These are phyloP conservation scores for Lycium barbarum DNA, from an alignment of 257 asterid genomes.

Conservation along the genomic window DNA sequence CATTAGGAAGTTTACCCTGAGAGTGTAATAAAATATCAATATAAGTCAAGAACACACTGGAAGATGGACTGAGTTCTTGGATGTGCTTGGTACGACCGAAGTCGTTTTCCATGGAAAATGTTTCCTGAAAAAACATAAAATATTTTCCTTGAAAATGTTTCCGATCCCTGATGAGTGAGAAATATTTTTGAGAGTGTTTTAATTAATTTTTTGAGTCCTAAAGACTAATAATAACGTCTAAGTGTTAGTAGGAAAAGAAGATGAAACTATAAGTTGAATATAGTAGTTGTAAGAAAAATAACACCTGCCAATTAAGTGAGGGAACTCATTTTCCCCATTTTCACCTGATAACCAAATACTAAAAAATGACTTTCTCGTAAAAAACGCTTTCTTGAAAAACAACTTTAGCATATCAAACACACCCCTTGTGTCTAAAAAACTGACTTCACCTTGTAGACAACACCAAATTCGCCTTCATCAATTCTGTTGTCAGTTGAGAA, in stretches of 20 bases:
- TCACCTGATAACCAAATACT: too few relatives aligned
- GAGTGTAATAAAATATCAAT: neutral
- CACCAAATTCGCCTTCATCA: slow-evolving; percentile 38
- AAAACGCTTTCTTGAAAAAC: neutral
- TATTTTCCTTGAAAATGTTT: neutral
- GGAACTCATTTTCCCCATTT: neutral
- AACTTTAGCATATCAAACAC: neutral
- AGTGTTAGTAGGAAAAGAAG: too few relatives aligned
- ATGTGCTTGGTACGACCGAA: neutral
- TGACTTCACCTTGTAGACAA: slow-evolving; percentile 36
- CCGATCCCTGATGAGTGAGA: too few relatives aligned
- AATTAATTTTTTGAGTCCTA: too few relatives aligned
- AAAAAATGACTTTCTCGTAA: neutral
- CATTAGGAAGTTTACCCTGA: slow-evolving; percentile 33
- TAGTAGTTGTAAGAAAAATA: too few relatives aligned
- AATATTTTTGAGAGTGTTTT: too few relatives aligned
- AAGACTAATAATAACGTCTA: too few relatives aligned
- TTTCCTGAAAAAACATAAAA: too few relatives aligned
- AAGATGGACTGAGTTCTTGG: too few relatives aligned
- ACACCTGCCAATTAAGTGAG: neutral
- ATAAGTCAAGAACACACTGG: neutral
- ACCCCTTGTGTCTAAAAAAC: neutral
- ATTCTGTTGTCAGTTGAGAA: slow-evolving; percentile 24
- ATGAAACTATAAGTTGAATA: too few relatives aligned
- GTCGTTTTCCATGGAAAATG: too few relatives aligned